phyloP scores from a whole-genome alignment of 345 rosid species.

The Salix suchowensis region DNA sequence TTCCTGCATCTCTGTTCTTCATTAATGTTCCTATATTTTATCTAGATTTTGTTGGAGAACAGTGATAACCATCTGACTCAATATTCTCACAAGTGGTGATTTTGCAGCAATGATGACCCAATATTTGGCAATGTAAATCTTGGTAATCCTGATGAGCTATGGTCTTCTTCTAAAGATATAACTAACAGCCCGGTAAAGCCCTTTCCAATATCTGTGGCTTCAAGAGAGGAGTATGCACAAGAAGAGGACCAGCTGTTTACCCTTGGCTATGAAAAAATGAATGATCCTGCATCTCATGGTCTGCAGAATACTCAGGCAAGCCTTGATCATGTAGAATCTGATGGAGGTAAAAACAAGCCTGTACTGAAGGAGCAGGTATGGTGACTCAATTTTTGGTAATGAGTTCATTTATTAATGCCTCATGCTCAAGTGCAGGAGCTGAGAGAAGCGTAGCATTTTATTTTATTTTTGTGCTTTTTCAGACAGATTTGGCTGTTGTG shows the following conservation, averaged over 20 bases:
- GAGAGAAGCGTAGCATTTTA: not conserved
- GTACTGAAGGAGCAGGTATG: constrained; percentile 51
- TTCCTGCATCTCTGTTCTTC: not conserved
- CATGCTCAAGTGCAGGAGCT: constrained; percentile 4
- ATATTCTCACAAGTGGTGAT: constrained; percentile 86
- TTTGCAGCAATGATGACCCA: constrained; percentile 92
- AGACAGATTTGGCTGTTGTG: constrained; percentile 25
- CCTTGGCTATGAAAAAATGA: constrained; percentile 34
- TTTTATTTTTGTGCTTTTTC: constrained; percentile 7
- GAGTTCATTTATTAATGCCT: not conserved
- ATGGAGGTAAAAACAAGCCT: constrained; percentile 30
- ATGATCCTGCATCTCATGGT: constrained; percentile 40
- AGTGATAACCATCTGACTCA: constrained; percentile 53
- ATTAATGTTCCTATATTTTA: not conserved
- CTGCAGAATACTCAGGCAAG: constrained; percentile 25
- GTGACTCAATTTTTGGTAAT: not conserved
- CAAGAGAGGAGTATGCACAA: constrained; percentile 46
- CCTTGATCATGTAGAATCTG: constrained; percentile 30
- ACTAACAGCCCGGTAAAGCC: constrained; percentile 46
- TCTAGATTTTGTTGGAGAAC: constrained; percentile 1
- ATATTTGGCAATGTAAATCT: constrained; percentile 71
- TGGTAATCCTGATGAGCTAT: constrained; percentile 59
- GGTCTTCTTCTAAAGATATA: constrained; percentile 69
- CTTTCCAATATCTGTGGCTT: constrained; percentile 40
- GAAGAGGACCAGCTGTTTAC: constrained; percentile 43